Evolutionary conservation across 306 rosid genomes (phyloP), one percentile per base, ranked within the genome.

Genomic region (Cucurbita ficifolia): DNA sequence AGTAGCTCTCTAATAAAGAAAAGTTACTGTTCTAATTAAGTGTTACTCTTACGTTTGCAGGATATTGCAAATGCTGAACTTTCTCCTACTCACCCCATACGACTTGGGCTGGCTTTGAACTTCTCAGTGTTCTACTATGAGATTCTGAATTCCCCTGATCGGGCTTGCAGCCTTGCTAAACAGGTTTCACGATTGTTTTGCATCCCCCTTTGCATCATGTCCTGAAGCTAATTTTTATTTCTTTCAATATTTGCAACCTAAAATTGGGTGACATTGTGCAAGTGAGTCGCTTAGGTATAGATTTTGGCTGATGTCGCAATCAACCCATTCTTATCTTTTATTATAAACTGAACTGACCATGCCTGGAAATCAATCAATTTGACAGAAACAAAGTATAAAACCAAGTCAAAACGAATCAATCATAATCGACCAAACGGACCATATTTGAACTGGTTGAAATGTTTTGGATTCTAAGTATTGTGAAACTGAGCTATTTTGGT

Each of bases 121-220:
- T 91, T 95, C 82, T 95, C 99, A 52, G 99, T 91, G 54, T 89
- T 95, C 64, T 89, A 95, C 86, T 95, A 91, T 43, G 99, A 95
- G 87, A 95, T 91, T 77, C 96, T 95, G 40, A 95, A 95, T 80
- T 95, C 99, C 40, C 99, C 97, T 22, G 99, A 95, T 80, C 97
- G 99, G 2, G 97, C 99, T 24, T 95, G 99, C 91, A 95, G 77
- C 72, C 97, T 95, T 68, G 99, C 99, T 46, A 95, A 91, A 80
- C 97, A 95, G 97, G 99, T 95, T 78, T 77, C 78, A 53, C 5
- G n/a, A 75, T n/a, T 38, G 29, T 48, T 22, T 42, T 12, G 16
- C 3, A 29, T 29, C 33, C 54, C 8, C 43, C 19, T 33, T 71
- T 16, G 39, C 14, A 19, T 33, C 75, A 5, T 50, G 24, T 50